phyloP scores from a whole-genome alignment of 2,329 filamentous ascomycete genomes.

The Tolypocladium paradoxum region DNA sequence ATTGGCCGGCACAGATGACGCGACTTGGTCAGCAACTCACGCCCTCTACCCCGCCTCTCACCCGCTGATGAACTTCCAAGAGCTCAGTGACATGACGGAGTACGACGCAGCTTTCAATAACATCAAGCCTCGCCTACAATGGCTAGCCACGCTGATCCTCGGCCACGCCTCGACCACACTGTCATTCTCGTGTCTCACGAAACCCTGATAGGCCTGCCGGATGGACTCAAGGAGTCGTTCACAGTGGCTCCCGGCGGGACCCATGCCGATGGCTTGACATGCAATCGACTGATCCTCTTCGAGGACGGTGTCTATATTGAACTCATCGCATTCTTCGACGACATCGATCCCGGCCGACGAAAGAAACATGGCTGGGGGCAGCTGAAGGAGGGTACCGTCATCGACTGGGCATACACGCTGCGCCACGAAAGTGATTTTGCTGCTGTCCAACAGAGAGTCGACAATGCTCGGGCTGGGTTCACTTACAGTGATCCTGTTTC shows the following conservation, averaged over 20 bases:
- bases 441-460: conserved; percentile 25
- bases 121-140: not conserved
- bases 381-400: conserved; percentile 34
- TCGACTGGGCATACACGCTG: conserved; percentile 52
- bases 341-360: conserved; percentile 25
- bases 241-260: conserved; percentile 48
- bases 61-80: not conserved
- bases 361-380: conserved; percentile 47
- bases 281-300: conserved; percentile 53
- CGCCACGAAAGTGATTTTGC: conserved; percentile 22
- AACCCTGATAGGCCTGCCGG: conserved; percentile 34
- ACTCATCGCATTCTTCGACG: conserved; percentile 50
- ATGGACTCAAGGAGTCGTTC: conserved; percentile 42
- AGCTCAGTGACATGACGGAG: not conserved
- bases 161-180: conserved; percentile 47
- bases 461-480: conserved; percentile 19
- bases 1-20: not conserved
- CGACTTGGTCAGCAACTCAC: not conserved
- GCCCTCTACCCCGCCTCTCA: not conserved
- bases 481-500: conserved; percentile 36
- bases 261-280: conserved; percentile 49
- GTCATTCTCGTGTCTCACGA: conserved; percentile 49
- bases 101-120: not conserved
- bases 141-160: conserved; percentile 3
- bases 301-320: conserved; percentile 56